Evolutionary conservation across 192 early-diverging fungal genomes (phyloP), one percentile per base, ranked within the genome.

Genomic region (Entomortierella beljakovae): DNA sequence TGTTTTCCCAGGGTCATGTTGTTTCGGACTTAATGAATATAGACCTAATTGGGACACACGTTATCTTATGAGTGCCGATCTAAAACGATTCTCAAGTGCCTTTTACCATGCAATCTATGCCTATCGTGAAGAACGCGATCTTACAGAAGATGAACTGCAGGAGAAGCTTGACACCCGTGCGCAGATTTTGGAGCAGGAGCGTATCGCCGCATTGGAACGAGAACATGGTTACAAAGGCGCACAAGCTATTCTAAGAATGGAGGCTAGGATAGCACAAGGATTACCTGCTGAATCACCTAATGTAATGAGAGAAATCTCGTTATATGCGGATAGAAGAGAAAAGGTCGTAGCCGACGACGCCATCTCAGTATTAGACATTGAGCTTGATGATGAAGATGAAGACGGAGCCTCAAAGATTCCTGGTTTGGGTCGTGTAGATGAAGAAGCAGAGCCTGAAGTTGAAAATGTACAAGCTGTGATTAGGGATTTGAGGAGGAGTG

Each of bases 71-170:
- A 61, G 54, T 18, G 54, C 66, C 0, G 74, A 77, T 29, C 53
- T 77, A 11, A 51, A 55, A 13, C 33, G 35, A 3, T 68, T 77
- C 66, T 77, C 74, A 1, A 50, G 52, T 4, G 74, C 66, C 1
- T 77, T 77, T 26, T 77, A 77, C 56, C 74, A 77, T 40, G 74
- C 65, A 42, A 68, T 77, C 38, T 77, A 77, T 29, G 74, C 74
- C 8, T 77, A 77, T 56, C 65, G 74, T 29, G 74, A 77, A 16
- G 74, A 77, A 18, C 65, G 74, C 15, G 74, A 77, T 53, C 48
- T 77, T 28, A 68, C 74, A 1, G 66, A 56, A 25, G 74, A 69
- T 28, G 46, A 68, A 18, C 49, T 77, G 34, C 74, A 77, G 26
- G 59, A 57, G 15, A 77, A 77, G 31, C 37, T 77, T 29, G 55